phyloP scores from a whole-genome alignment of 805 yeast species.

The Peterozyma xylosa region DNA sequence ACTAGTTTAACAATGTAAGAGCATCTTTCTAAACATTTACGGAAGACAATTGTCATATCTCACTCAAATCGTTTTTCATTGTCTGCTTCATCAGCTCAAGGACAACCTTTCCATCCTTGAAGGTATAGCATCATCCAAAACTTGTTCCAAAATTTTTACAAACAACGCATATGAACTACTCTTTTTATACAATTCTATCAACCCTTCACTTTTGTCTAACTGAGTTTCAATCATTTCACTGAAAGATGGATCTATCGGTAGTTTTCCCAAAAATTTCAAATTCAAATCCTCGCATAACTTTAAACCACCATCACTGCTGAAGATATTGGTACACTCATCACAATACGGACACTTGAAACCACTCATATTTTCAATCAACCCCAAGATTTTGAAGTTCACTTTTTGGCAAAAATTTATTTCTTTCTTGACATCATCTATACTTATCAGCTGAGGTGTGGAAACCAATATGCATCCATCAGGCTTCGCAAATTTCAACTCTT shows the following conservation, averaged over 20 bases:
- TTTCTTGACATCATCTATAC: slow-evolving; percentile 89
- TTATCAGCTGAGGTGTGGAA: slow-evolving; percentile 92
- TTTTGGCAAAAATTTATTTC: slow-evolving; percentile 89
- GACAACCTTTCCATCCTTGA: neutral
- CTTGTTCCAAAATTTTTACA: slow-evolving; percentile 28
- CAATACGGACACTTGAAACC: slow-evolving; percentile 96
- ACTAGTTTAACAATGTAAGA: neutral
- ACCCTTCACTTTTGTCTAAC: slow-evolving; percentile 22
- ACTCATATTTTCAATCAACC: slow-evolving; percentile 92
- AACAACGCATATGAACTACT: slow-evolving; percentile 36
- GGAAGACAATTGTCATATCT: too few species aligned
- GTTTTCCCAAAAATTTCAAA: slow-evolving; percentile 70
- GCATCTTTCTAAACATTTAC: too few species aligned
- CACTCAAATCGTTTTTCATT: too few species aligned
- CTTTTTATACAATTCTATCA: slow-evolving; percentile 28
- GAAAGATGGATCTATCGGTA: slow-evolving; percentile 92
- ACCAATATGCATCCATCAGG: slow-evolving; percentile 94
- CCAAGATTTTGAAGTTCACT: slow-evolving; percentile 72
- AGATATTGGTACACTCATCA: slow-evolving; percentile 84
- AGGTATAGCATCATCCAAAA: neutral
- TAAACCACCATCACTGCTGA: slow-evolving; percentile 90
- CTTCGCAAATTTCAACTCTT: slow-evolving; percentile 62
- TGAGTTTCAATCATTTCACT: slow-evolving; percentile 79
- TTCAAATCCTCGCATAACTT: slow-evolving; percentile 53
- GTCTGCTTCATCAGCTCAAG: too few species aligned